A percentile compares a stretch with the other conserved stretches of the same genome.
Evolutionary conservation across 2,329 filamentous ascomycete genomes (phyloP).

Genomic region (Madurella fahalii): DNA sequence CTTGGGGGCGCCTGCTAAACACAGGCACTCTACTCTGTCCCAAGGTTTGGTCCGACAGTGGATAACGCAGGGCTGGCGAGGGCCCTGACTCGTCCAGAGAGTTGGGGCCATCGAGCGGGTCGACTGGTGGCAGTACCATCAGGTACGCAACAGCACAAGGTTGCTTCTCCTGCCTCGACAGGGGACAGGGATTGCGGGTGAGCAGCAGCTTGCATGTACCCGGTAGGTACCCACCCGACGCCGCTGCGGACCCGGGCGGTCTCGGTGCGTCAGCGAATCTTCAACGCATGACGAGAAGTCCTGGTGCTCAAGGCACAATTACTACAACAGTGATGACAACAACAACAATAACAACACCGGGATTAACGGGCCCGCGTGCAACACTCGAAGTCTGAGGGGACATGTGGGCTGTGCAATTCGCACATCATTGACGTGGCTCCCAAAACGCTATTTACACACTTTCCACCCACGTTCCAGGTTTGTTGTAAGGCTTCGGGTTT

Average conservation of each 20-base stretch:
- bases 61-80: constrained; percentile 10
- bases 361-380: too few relatives aligned
- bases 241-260: background rate
- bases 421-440: too few relatives aligned
- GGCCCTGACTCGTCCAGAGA: constrained; percentile 15
- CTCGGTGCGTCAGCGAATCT: background rate
- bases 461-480: too few relatives aligned
- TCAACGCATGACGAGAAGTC: background rate
- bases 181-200: constrained; percentile 27
- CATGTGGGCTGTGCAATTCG: too few relatives aligned
- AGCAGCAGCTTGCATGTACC: constrained; percentile 25
- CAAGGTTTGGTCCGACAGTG: constrained; percentile 9
- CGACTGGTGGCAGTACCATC: constrained; percentile 14
- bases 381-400: too few relatives aligned
- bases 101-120: constrained; percentile 13
- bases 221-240: constrained; percentile 8
- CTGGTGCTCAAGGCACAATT: background rate
- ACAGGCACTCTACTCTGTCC: constrained; percentile 14
- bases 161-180: constrained; percentile 23
- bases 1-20: constrained; percentile 13
- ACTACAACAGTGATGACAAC: background rate
- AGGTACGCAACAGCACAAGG: constrained; percentile 17
- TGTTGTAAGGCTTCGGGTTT: too few relatives aligned
- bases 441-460: too few relatives aligned
- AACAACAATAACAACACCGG: too few relatives aligned